Evolutionary conservation across 345 rosid species (phyloP), one percentile per base, ranked within the genome.

Genomic region (Salix dunnii): DNA sequence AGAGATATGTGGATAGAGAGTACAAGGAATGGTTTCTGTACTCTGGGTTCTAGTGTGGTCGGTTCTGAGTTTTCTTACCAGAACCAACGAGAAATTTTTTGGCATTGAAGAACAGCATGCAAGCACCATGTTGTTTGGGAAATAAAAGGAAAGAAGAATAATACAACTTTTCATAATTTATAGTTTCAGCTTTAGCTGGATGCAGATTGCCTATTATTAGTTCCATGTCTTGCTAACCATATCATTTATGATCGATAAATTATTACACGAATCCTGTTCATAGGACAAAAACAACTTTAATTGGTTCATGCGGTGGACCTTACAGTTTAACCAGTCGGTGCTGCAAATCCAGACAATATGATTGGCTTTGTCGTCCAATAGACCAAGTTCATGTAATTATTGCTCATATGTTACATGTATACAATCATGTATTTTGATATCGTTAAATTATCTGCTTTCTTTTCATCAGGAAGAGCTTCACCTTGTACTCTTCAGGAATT

Each of bases 401-500:
- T 12, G 11, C 46, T 40, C 46, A 11, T 40, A 0, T 40, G 46
- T 40, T 40, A 10, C 14, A 21, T 67, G 46, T 21, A n/a, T 67
- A 11, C 23, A 51, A 30, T 25, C 46, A 17, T 28, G 40, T n/a
- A 33, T 67, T 17, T 2, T 13, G 9, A 25, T 67, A 42, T 72
- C 40, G 7, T 1, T 66, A 2, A 35, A 18, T 5, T 20, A 13
- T 8, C 23, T 66, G 27, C 13, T 20, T 38, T 74, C 58, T 61
- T 76, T 5, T 75, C 46, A 77, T 68, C 86, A 96, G 97, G 97
- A 93, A 83, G 99, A 96, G 65, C 88, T 96, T 77, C 97, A 93
- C 79, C 85, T 91, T 67, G 98, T 98, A 55, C 91, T 96, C 36
- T 91, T 96, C 85, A 89, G 89, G 86, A 95, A 87, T 84, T 85